These are phyloP conservation scores for Hortiboletus flavorubellus DNA, from an alignment of 768 basidiomycete species.

Conservation along the genomic window DNA sequence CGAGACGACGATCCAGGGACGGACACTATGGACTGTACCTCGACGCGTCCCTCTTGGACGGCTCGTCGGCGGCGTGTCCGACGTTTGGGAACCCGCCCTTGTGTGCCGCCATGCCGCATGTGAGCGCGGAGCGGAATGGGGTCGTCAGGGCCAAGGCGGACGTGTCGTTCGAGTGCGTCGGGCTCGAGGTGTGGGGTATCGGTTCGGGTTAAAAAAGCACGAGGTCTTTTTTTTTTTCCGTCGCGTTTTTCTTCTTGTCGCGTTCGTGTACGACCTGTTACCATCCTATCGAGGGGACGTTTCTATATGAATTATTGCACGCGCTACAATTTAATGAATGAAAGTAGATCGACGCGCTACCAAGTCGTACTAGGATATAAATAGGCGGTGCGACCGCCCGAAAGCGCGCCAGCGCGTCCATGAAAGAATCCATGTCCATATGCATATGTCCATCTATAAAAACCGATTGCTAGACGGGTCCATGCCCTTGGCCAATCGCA, in stretches of 20 bases:
- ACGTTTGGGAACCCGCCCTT: constrained; percentile 87
- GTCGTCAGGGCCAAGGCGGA: constrained; percentile 35
- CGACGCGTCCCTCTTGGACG: constrained; percentile 75
- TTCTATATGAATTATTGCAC: no score
- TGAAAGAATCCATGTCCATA: no score
- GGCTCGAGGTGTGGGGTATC: constrained; percentile 88
- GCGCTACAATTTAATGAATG: no score
- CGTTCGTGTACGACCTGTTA: no score
- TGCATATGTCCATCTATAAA: constrained; percentile 27
- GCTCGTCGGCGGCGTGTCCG: constrained; percentile 79
- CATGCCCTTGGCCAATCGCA: constrained; percentile 44
- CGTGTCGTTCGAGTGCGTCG: constrained; percentile 84
- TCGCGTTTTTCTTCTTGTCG: background rate
- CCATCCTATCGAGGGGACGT: no score
- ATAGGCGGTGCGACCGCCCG: no score
- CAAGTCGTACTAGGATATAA: no score
- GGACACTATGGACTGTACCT: constrained; percentile 89
- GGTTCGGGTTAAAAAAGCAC: constrained; percentile 27
- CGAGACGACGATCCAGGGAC: constrained; percentile 45
- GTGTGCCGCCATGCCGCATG: constrained; percentile 39
- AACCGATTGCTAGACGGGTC: constrained; percentile 38
- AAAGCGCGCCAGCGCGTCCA: no score
- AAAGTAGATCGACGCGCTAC: no score
- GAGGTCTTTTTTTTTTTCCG: background rate
- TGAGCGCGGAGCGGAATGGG: constrained; percentile 15